Percentiles rank a stretch among this genome's conserved stretches.
phyloP scores from a whole-genome alignment of 192 early-diverging fungal species.

The Backusella macrospora region DNA sequence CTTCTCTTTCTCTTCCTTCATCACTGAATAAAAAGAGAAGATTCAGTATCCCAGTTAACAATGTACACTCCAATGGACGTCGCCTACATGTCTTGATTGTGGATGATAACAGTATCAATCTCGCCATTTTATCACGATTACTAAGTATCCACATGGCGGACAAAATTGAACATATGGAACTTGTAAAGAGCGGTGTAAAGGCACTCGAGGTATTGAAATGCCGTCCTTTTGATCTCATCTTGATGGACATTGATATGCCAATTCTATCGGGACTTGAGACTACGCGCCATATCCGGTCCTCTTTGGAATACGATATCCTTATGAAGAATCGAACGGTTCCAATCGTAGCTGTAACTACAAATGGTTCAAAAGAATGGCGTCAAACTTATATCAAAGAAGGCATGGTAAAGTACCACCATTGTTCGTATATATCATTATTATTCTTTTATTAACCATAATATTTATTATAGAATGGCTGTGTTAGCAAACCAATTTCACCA shows the following conservation, averaged over 20 bases:
- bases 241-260: slow-evolving; percentile 77
- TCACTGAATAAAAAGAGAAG: slow-evolving; percentile 14
- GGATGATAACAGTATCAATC: slow-evolving; percentile 73
- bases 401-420: slow-evolving; percentile 41
- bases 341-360: slow-evolving; percentile 69
- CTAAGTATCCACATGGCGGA: slow-evolving; percentile 57
- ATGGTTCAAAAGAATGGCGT: slow-evolving; percentile 53
- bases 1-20: slow-evolving; percentile 20
- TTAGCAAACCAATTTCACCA: slow-evolving; percentile 53
- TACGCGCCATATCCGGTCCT: slow-evolving; percentile 52
- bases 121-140: slow-evolving; percentile 57
- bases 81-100: slow-evolving; percentile 51
- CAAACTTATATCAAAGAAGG: slow-evolving; percentile 55
- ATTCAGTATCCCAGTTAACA: slow-evolving; percentile 2
- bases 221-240: slow-evolving; percentile 57
- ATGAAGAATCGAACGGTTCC: slow-evolving; percentile 56
- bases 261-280: slow-evolving; percentile 64
- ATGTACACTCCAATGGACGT: not conserved
- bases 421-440: not conserved
- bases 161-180: slow-evolving; percentile 44
- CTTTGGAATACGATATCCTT: slow-evolving; percentile 39
- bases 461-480: slow-evolving; percentile 45
- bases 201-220: slow-evolving; percentile 50
- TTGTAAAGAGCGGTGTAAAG: slow-evolving; percentile 51
- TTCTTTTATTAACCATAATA: not conserved